A percentile compares a stretch with the other conserved stretches of the same genome.
These are phyloP conservation scores for Irineochytrium annulatum DNA, from an alignment of 192 early-diverging fungal species.

Conservation along the genomic window DNA sequence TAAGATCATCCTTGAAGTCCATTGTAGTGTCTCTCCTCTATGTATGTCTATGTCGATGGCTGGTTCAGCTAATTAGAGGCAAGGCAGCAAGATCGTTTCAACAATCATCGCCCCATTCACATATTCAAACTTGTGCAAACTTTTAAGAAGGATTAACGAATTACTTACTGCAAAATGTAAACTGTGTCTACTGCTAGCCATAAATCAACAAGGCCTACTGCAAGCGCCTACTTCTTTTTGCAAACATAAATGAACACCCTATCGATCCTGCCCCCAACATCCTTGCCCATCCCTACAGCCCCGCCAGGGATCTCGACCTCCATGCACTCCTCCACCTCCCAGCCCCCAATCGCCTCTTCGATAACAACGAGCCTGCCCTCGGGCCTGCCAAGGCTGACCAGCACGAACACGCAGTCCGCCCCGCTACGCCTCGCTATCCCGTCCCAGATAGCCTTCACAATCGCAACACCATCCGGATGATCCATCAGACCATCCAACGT, in stretches of 20 bases:
- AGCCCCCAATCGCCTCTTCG: slow-evolving; percentile 16
- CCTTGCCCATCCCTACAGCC: too few relatives aligned
- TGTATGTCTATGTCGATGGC: not conserved
- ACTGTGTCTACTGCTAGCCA: too few relatives aligned
- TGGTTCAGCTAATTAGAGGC: not conserved
- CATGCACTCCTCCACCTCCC: slow-evolving; percentile 17
- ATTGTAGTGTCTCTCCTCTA: too few relatives aligned
- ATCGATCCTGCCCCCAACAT: too few relatives aligned
- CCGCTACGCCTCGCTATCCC: slow-evolving; percentile 7
- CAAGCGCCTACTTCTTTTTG: slow-evolving; percentile 2
- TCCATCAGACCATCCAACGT: slow-evolving; percentile 22
- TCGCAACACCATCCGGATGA: not conserved
- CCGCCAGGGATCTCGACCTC: slow-evolving; percentile 9
- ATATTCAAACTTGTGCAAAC: too few relatives aligned
- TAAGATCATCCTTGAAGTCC: too few relatives aligned
- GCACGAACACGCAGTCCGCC: slow-evolving; percentile 1
- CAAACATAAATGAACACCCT: not conserved
- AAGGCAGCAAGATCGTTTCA: not conserved
- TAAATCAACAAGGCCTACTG: too few relatives aligned
- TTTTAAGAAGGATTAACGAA: too few relatives aligned
- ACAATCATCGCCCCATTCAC: not conserved
- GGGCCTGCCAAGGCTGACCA: slow-evolving; percentile 18
- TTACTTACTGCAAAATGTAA: too few relatives aligned
- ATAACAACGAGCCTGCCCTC: slow-evolving; percentile 12
- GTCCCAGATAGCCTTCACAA: slow-evolving; percentile 8